Evolutionary conservation across 78 protist species (phyloP), one percentile per base, ranked within the genome.

Genomic region (Dictyostelium intermedium): DNA sequence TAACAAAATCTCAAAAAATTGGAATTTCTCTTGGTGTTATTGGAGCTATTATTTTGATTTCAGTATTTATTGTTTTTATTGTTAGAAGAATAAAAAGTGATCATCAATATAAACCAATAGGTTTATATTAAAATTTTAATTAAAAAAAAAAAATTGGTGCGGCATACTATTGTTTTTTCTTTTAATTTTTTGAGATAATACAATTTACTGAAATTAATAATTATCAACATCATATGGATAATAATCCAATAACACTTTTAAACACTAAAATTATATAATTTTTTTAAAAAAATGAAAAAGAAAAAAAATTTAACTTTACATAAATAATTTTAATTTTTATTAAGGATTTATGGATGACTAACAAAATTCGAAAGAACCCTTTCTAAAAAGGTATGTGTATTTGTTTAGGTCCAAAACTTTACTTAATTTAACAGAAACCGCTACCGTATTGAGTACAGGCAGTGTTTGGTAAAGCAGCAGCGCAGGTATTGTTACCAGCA

Each of bases 381-480:
- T 50, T 50, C 23, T 14, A 50, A 50, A 50, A 50, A 50, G 23
- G 23, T 50, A 50, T n/a, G n/a, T n/a, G n/a, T n/a, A n/a, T n/a
- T n/a, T n/a, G n/a, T n/a, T n/a, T n/a, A n/a, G 1, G 23, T 50
- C 23, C 23, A 50, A 14, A 50, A 11, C 10, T 50, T 50, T 45
- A 45, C 7, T 45, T 6, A 45, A 50, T 14, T 50, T 50, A 50
- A 50, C 61, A 50, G 61, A 50, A 50, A 50, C 61, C 61, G 16
- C 16, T 50, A 50, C 61, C 61, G 16, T 50, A 50, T 50, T 50
- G 61, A 0, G 61, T 50, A 50, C 61, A 16, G 2, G 30, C 16
- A n/a, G 34, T 60, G 37, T 14, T 14, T 37, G 83, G 77, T 66
- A 79, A 20, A 50, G 91, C 72, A 35, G 66, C 53, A 37, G 84